phyloP scores from a whole-genome alignment of 2,329 filamentous ascomycete species.

The Fusarium clavum region DNA sequence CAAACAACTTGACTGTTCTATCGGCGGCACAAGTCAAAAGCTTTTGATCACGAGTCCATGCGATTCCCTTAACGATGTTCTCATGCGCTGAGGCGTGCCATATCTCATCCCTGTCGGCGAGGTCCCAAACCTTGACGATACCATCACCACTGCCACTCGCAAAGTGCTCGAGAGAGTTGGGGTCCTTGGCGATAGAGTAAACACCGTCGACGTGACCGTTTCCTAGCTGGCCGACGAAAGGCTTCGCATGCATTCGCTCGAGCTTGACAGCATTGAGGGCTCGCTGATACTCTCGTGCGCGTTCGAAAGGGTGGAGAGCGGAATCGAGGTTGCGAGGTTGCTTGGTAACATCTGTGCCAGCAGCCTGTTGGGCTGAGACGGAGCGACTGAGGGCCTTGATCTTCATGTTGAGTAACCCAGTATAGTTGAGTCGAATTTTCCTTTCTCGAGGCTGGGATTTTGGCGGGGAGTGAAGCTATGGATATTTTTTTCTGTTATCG shows the following conservation, averaged over 20 bases:
- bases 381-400: slow-evolving; percentile 76
- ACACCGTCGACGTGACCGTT: slow-evolving; percentile 90
- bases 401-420: slow-evolving; percentile 57
- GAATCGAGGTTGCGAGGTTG: slow-evolving; percentile 82
- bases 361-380: slow-evolving; percentile 71
- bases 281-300: slow-evolving; percentile 77
- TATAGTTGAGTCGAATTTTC: slow-evolving; percentile 1
- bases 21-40: slow-evolving; percentile 89
- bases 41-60: slow-evolving; percentile 88
- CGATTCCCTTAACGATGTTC: slow-evolving; percentile 91
- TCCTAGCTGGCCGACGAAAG: slow-evolving; percentile 87
- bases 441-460: slow-evolving; percentile 25
- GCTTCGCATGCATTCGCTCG: slow-evolving; percentile 84
- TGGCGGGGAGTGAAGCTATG: slow-evolving; percentile 42
- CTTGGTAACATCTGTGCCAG: slow-evolving; percentile 73
- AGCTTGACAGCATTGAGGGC: slow-evolving; percentile 84
- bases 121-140: slow-evolving; percentile 91
- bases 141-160: slow-evolving; percentile 92
- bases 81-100: slow-evolving; percentile 88
- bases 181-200: slow-evolving; percentile 84
- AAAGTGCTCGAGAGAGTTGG: slow-evolving; percentile 76
- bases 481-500: slow-evolving; percentile 50
- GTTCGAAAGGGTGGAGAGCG: slow-evolving; percentile 88
- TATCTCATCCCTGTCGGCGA: slow-evolving; percentile 76
- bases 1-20: slow-evolving; percentile 88